These are phyloP conservation scores for Ophiostoma sp. DNA, from an alignment of 2,329 filamentous ascomycete species.

Conservation along the genomic window DNA sequence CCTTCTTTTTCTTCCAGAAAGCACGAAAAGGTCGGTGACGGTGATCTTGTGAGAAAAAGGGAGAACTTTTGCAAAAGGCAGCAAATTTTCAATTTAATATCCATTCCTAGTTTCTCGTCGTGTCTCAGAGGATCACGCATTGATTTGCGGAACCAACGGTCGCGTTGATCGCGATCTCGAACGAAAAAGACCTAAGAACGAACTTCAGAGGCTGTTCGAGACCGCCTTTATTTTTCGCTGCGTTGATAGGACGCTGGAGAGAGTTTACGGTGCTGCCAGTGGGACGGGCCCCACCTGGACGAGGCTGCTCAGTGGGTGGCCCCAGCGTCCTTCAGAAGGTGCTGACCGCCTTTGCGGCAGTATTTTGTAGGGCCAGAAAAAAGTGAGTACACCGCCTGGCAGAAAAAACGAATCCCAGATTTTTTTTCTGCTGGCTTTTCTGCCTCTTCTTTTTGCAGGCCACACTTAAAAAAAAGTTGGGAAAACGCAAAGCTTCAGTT, in stretches of 20 bases:
- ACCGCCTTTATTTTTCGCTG: conserved; percentile 11
- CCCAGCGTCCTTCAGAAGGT: background rate
- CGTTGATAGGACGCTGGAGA: background rate
- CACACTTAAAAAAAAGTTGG: conserved; percentile 23
- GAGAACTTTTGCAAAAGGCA: background rate
- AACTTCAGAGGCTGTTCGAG: background rate
- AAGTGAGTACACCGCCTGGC: conserved; percentile 29
- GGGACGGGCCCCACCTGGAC: background rate
- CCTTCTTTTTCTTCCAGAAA: background rate
- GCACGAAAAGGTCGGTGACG: background rate
- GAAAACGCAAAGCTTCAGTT: background rate
- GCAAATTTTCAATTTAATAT: background rate
- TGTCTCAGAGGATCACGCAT: conserved; percentile 18
- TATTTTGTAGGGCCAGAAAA: background rate
- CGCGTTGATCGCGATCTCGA: conserved; percentile 18
- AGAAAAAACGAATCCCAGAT: conserved; percentile 27
- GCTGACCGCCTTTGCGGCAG: conserved; percentile 23
- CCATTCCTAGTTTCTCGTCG: conserved; percentile 5
- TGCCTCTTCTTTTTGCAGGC: conserved; percentile 17
- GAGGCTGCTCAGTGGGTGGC: background rate
- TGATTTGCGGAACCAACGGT: conserved; percentile 4
- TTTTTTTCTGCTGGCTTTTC: conserved; percentile 17
- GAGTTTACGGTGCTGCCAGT: background rate
- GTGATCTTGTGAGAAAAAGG: background rate
- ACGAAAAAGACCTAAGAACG: background rate